Evolutionary conservation across 768 basidiomycete genomes (phyloP), one percentile per base, ranked within the genome.

Genomic region (Hericium rajendrae): DNA sequence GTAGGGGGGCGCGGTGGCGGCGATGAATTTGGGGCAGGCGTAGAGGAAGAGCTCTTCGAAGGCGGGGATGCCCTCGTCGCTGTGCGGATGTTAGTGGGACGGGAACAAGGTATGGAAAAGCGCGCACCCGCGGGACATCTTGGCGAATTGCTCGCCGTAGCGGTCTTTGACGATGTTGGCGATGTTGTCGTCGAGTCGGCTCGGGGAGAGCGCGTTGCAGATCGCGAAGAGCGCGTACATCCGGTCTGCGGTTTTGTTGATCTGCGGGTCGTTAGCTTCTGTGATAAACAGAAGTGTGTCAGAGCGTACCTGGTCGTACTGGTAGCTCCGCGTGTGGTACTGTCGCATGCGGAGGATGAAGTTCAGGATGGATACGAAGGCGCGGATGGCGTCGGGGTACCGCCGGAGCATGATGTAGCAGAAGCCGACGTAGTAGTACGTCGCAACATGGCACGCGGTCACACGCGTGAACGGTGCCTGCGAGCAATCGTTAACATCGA

Each of bases 191-290:
- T 98, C 95, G 60, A 95, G 74, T 57, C 94, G 80, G 56, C 87
- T 94, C 2, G 97, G 94, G 3, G 94, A 93, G 9, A 98, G 79
- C 1, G 91, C 88, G 63, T 92, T 88, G 74, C 93, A 95, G 59
- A 99, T 84, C 6, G 94, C 91, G 60, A 97, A 90, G 37, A 99
- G 72, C 5, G 94, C 94, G 66, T 97, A 95, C 94, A 98, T 99
- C 49, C 97, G 78, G 67, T 99, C 97, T 3, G 92, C 94, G 16
- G 90, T 94, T 78, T 97, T 97, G 75, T 87, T 93, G 72, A 99
- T 97, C 90, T 92, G 64, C 39, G 39, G 8, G 49, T n/a, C 18
- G 9, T n/a, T 39, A 16, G n/a, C 6, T 2, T 49, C 26, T 49
- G 15, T 11, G 4, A 2, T 8, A 41, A 41, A 41, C 40, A 41